A percentile compares a stretch with the other conserved stretches of the same genome.
phyloP scores from a whole-genome alignment of 2,329 filamentous ascomycete genomes.

The Colletotrichum musicola region DNA sequence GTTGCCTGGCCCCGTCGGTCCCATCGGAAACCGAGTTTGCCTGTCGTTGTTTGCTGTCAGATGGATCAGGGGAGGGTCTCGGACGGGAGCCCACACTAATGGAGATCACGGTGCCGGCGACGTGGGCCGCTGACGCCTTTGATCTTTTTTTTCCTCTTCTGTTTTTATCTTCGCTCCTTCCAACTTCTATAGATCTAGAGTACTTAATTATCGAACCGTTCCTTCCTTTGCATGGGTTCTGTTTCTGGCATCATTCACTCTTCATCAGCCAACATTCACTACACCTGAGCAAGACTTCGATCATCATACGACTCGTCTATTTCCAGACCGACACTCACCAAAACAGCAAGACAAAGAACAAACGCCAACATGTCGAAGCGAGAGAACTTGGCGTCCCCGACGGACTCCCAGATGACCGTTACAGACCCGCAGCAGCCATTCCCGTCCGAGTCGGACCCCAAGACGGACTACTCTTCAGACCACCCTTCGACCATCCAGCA shows the following conservation, averaged over 20 bases:
- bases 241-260: background rate
- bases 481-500: conserved; percentile 8
- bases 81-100: conserved; percentile 11
- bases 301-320: no score
- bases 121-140: conserved; percentile 26
- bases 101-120: conserved; percentile 17
- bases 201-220: conserved; percentile 6
- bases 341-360: background rate
- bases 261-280: background rate
- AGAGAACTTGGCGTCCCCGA: conserved; percentile 10
- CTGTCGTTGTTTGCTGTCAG: background rate
- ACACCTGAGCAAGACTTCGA: no score
- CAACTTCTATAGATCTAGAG: background rate
- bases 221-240: background rate
- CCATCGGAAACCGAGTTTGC: conserved; percentile 2
- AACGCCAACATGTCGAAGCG: conserved; percentile 18
- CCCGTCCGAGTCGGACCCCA: conserved; percentile 4
- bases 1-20: background rate
- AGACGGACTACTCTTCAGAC: conserved; percentile 31
- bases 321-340: background rate
- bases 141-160: conserved; percentile 9
- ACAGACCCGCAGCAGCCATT: conserved; percentile 15
- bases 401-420: conserved; percentile 27
- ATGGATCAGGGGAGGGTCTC: background rate
- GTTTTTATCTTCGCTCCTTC: background rate